Base-by-base conservation (phyloP, 169 alveolate species). In the Eimeria sp. region DNA sequence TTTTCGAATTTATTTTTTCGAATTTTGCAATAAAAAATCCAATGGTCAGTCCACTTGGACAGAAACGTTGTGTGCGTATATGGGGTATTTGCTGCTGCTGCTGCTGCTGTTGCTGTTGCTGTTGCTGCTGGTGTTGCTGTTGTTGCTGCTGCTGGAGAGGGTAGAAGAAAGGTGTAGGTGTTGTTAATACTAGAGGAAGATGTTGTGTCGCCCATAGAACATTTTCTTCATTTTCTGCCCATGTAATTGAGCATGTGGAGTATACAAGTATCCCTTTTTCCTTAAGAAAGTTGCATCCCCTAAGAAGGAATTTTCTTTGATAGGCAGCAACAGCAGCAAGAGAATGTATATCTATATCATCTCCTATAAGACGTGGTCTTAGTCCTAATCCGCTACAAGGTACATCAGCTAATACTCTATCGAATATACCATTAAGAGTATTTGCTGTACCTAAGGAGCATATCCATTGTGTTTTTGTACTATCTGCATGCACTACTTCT, bases 301-400 rank as follows among this genome's bases (percentile, higher is more conserved):
- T n/a, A 11, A 27, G n/a, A 0, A 90, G 75, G 58, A 90, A 90
- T 43, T 54, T 61, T 13, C 89, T 18, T 73, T 90, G 95, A 57
- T 90, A 90, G 11, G 11, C 30, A 18, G 95, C 95, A 18, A 89
- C 89, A 7, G 51, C 75, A 4, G 16, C 6, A 14, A 90, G 67
- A 45, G 57, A 54, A 40, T 40, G 82, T 30, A 34, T 57, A 18
- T 18, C 76, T 49, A 73, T 73, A 54, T 47, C 95, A 22, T 90
- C 95, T n/a, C 25, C 72, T 16, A 72, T 89, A 13, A 90, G 5
- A 40, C 95, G 75, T 51, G 95, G 95, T 87, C 95, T 78, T n/a
- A 90, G 75, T 22, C 99, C 99, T 49, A 98, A 95, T 58, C 99
- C 99, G 2, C 99, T 97, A 95, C 99, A 99, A 16, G 99, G 99